phyloP scores from a whole-genome alignment of 306 rosid species.

The Fragaria iinumae region DNA sequence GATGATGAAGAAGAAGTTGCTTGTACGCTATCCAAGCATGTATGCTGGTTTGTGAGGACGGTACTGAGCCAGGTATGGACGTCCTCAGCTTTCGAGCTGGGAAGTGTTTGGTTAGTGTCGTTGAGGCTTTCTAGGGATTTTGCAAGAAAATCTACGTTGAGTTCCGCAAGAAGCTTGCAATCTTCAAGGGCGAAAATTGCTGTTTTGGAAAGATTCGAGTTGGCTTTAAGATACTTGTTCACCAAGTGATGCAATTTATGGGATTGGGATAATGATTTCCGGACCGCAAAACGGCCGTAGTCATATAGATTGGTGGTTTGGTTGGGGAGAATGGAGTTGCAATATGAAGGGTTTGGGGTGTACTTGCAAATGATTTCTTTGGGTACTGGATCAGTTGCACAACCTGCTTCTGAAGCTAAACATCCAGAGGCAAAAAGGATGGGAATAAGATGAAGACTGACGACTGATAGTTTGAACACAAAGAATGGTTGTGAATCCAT shows the following conservation, averaged over 20 bases:
- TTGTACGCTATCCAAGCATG: slow-evolving; percentile 62
- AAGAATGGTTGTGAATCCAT: slow-evolving; percentile 13
- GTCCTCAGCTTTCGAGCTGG: slow-evolving; percentile 42
- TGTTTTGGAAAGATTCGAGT: slow-evolving; percentile 35
- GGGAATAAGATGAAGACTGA: neutral
- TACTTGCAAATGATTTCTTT: slow-evolving; percentile 44
- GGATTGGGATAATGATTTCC: slow-evolving; percentile 49
- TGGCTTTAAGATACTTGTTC: slow-evolving; percentile 31
- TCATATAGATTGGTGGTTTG: slow-evolving; percentile 51
- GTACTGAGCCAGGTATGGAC: slow-evolving; percentile 60
- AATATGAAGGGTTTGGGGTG: slow-evolving; percentile 56
- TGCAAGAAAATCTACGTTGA: slow-evolving; percentile 49
- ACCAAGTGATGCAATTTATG: slow-evolving; percentile 37
- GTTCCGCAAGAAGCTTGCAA: slow-evolving; percentile 49
- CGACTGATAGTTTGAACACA: neutral
- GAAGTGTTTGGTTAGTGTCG: slow-evolving; percentile 30
- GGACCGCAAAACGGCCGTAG: slow-evolving; percentile 41
- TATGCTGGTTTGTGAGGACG: slow-evolving; percentile 66
- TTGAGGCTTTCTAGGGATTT: slow-evolving; percentile 44
- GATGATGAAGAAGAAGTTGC: slow-evolving; percentile 35
- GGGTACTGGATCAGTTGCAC: slow-evolving; percentile 25
- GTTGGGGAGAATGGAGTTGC: slow-evolving; percentile 60
- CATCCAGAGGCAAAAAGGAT: slow-evolving; percentile 16
- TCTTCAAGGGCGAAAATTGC: slow-evolving; percentile 54
- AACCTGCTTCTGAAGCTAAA: neutral